These are phyloP conservation scores for Quercus glauca DNA, from an alignment of 306 rosid genomes.

Conservation along the genomic window DNA sequence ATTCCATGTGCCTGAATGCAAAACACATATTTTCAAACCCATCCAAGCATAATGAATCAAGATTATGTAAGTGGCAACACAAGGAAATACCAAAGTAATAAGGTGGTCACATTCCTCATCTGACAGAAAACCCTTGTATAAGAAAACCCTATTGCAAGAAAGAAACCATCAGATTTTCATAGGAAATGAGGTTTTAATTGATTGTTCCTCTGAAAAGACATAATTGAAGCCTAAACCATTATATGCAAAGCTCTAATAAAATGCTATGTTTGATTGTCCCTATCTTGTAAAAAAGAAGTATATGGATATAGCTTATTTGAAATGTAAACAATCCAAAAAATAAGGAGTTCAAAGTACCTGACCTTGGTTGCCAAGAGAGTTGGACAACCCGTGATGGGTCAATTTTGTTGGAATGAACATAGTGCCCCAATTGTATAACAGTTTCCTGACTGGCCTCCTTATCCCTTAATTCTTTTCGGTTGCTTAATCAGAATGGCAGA, in stretches of 20 bases:
- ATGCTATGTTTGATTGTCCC: neutral
- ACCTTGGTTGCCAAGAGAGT: constrained; percentile 95
- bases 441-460: constrained; percentile 22
- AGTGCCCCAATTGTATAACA: constrained; percentile 22
- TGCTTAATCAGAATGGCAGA: constrained; percentile 28
- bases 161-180: constrained; percentile 13
- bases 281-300: neutral
- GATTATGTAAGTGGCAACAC: constrained; percentile 13
- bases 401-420: constrained; percentile 42
- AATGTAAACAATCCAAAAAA: neutral
- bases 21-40: constrained; percentile 14
- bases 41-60: constrained; percentile 4
- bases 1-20: constrained; percentile 39
- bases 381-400: constrained; percentile 74
- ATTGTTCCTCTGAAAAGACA: neutral
- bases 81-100: constrained; percentile 55
- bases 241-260: neutral
- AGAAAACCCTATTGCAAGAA: constrained; percentile 59
- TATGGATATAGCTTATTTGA: neutral
- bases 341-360: constrained; percentile 60
- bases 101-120: constrained; percentile 82
- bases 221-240: neutral
- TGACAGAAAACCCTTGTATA: constrained; percentile 57
- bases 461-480: constrained; percentile 61
- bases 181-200: neutral